Base-by-base conservation (phyloP, 164 flowering plant species). In the Taxillus chinensis region DNA sequence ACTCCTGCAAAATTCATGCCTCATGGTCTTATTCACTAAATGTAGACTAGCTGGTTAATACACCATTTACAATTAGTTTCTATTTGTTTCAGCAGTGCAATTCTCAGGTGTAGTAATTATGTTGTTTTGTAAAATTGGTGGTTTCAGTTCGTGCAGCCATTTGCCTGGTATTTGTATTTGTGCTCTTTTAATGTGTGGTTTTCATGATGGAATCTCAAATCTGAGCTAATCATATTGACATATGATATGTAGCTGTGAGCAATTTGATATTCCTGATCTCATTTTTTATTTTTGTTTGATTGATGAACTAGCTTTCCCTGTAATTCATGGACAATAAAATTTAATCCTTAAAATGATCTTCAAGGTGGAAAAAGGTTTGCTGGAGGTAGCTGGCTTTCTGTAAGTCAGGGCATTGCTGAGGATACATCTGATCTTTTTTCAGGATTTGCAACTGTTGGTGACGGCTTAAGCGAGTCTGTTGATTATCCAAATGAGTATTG, bases 401-500 rank as follows among this genome's bases (percentile, higher is more conserved):
- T 90, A 39, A 90, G 97, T 75, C 99, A 87, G 75, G 96, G 97
- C 62, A 90, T 93, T 64, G 72, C 95, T n/a, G 97, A 89, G 75
- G 96, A 87, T 76, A 74, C 85, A 40, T 89, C 90, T 77, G 97
- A 90, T 79, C 73, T 93, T 45, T 95, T 93, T 66, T 90, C 96
- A 70, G 99, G 96, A 70, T 87, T 93, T 81, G 95, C 95, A 43
- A 90, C 95, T 62, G 75, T 86, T 41, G 99, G 99, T 67, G 97
- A 90, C 82, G 96, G 91, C 8, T 73, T 89, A 59, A 87, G 90
- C 76, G 97, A 90, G 73, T 79, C 96, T 55, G 64, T 85, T 66
- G 99, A 87, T 79, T 93, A 87, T 67, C 95, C 92, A 55, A 86
- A 89, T 74, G 99, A 93, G 46, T 93, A 89, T 64, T 93, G 99